Base-by-base conservation (phyloP, 352 stramenopile species). In the Phytophthora foliorum region DNA sequence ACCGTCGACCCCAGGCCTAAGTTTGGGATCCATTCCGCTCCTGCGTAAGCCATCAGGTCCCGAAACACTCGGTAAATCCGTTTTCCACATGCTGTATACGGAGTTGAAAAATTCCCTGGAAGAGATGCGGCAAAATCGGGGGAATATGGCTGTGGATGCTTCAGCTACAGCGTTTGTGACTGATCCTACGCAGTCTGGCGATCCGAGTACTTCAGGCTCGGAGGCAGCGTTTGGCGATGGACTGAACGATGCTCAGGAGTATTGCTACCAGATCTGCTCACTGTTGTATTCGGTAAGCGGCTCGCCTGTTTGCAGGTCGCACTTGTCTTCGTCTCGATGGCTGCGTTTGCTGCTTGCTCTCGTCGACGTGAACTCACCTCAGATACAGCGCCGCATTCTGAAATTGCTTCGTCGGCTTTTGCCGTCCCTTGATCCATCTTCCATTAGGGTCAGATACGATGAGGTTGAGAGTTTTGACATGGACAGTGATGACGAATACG, bases 11-110 rank as follows among this genome's bases (percentile, higher is more conserved):
- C 68, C 79, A 29, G 78, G 77, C 27, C 74, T 88, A 16, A 78
- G 73, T 54, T 67, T 94, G 25, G 80, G 86, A 24, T 78, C 85
- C 2, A 95, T 96, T 57, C 89, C 89, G 11, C 63, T 96, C 21
- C 63, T 94, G 41, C 80, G 89, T 2, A 95, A 96, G 48, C 90
- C 90, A 10, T 96, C 88, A 21, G 90, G 90, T 0, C 89, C 88
- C 4, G 90, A 96, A 67, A 97, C 90, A 25, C 74, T 97, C 1
- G 89, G 90, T 17, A 97, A 97, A 60, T 96, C 89, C 8, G 90
- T 97, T 5, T 97, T 97, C 34, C 86, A 96, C 59, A 97, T 97
- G 90, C 62, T 97, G 38, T 97, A 95, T 55, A 96, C 89, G 4
- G 90, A 97, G 56, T 56, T 97, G 49, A 93, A 94, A 56, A 97